These are phyloP conservation scores for Fraxinus americana DNA, from an alignment of 257 asterid genomes.

Conservation along the genomic window DNA sequence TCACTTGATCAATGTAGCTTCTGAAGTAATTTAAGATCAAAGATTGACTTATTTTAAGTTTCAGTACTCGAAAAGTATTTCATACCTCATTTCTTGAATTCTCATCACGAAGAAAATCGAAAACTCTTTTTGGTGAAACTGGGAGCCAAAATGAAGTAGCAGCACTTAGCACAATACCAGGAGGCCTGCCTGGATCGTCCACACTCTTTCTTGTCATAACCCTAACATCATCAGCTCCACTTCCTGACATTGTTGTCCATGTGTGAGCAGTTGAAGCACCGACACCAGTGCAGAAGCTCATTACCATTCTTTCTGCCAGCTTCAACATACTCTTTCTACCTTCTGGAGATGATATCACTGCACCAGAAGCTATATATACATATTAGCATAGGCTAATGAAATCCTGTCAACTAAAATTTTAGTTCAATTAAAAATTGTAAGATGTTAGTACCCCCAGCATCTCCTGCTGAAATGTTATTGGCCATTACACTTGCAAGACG, in stretches of 20 bases:
- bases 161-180: constrained; percentile 79
- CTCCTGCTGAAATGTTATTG: constrained; percentile 61
- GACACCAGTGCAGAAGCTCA: constrained; percentile 76
- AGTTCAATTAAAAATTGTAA: neutral
- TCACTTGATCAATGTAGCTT: neutral
- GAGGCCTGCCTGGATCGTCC: constrained; percentile 87
- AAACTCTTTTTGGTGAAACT: constrained; percentile 61
- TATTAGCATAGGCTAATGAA: neutral
- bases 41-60: neutral
- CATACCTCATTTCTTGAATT: constrained; percentile 71
- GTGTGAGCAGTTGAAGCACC: constrained; percentile 85
- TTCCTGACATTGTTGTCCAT: constrained; percentile 75
- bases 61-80: neutral
- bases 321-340: constrained; percentile 77
- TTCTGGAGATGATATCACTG: constrained; percentile 71
- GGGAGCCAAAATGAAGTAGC: constrained; percentile 89
- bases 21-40: neutral
- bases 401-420: neutral
- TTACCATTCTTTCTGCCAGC: constrained; percentile 83
- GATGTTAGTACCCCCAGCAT: constrained; percentile 51
- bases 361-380: neutral
- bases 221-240: constrained; percentile 75
- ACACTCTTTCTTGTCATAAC: constrained; percentile 80
- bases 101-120: constrained; percentile 63
- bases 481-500: constrained; percentile 74